Conservation (phyloP, 768 basidiomycete species). For the Lentinula raphanica region DNA sequence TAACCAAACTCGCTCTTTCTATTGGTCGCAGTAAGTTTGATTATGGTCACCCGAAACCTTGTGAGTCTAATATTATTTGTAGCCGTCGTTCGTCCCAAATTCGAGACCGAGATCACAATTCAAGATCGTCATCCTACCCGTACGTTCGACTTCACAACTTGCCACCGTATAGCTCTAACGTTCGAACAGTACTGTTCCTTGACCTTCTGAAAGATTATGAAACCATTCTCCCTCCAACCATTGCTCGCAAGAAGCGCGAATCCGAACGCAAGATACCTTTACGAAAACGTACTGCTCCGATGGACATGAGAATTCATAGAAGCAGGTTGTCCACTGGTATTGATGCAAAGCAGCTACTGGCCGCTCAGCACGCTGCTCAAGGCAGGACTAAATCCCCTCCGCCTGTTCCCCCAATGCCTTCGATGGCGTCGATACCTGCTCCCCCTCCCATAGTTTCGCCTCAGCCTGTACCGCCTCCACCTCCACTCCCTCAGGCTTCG, state of each 20-base stretch:
- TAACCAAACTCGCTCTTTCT: conserved; percentile 83
- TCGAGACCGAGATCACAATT: conserved; percentile 79
- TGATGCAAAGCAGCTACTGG: conserved; percentile 66
- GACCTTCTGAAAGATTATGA: conserved; percentile 78
- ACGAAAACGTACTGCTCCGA: conserved; percentile 79
- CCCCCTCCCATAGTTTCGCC: conserved; percentile 24
- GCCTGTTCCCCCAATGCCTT: conserved; percentile 12
- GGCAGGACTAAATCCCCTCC: conserved; percentile 34
- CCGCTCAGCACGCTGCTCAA: conserved; percentile 61
- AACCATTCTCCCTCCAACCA: conserved; percentile 71
- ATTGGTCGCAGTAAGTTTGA: conserved; percentile 71
- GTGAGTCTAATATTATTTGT: conserved; percentile 4
- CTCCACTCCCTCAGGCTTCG: conserved; percentile 15
- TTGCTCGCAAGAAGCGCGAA: conserved; percentile 82
- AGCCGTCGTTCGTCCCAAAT: conserved; percentile 80
- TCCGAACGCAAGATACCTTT: conserved; percentile 79
- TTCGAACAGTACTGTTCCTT: conserved; percentile 64
- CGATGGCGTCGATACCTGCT: conserved; percentile 15
- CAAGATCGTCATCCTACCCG: conserved; percentile 86
- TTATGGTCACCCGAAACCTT: neutral
- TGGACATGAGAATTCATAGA: conserved; percentile 86
- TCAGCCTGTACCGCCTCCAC: conserved; percentile 12
- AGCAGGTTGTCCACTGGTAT: conserved; percentile 67
- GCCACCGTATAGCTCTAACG: neutral
- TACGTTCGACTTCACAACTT: conserved; percentile 27